These are phyloP conservation scores for Penicillium sp. DNA, from an alignment of 2,329 filamentous ascomycete genomes.

Conservation along the genomic window DNA sequence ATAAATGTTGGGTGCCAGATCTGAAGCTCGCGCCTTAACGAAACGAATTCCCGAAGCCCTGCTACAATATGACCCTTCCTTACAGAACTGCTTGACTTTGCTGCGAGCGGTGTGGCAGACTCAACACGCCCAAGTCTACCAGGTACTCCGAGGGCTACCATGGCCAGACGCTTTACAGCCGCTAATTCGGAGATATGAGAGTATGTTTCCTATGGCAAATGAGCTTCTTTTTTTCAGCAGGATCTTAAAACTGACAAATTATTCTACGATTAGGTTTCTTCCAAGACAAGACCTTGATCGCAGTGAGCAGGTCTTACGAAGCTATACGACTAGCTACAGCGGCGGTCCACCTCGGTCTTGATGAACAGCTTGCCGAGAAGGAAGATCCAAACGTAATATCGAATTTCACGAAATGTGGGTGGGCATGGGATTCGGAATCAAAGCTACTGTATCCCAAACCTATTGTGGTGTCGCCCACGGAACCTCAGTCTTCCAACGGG, in stretches of 20 bases:
- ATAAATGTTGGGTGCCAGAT: conserved; percentile 18
- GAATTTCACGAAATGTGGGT: conserved; percentile 35
- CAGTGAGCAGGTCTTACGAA: conserved; percentile 39
- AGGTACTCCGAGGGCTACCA: conserved; percentile 28
- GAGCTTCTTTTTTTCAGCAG: background rate
- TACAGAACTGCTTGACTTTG: conserved; percentile 36
- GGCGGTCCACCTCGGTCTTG: conserved; percentile 37
- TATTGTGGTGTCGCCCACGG: conserved; percentile 15
- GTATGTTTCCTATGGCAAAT: conserved; percentile 23
- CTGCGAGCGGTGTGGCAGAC: conserved; percentile 40
- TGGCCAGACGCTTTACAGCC: conserved; percentile 34
- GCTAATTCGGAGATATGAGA: conserved; percentile 34
- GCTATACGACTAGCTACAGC: conserved; percentile 37
- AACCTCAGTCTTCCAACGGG: conserved; percentile 19
- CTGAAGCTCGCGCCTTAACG: conserved; percentile 40
- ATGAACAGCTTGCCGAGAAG: conserved; percentile 23
- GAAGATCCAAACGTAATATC: conserved; percentile 28
- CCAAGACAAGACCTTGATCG: conserved; percentile 37
- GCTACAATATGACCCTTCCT: conserved; percentile 25
- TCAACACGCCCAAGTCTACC: conserved; percentile 35
- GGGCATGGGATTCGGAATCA: conserved; percentile 37
- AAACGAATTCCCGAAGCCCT: conserved; percentile 34
- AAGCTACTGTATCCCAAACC: conserved; percentile 35
- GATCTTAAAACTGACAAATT: background rate
- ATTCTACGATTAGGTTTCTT: conserved; percentile 30